Conservation (phyloP, 1,284 basidiomycete species). For the Sporisorium exsertum region DNA sequence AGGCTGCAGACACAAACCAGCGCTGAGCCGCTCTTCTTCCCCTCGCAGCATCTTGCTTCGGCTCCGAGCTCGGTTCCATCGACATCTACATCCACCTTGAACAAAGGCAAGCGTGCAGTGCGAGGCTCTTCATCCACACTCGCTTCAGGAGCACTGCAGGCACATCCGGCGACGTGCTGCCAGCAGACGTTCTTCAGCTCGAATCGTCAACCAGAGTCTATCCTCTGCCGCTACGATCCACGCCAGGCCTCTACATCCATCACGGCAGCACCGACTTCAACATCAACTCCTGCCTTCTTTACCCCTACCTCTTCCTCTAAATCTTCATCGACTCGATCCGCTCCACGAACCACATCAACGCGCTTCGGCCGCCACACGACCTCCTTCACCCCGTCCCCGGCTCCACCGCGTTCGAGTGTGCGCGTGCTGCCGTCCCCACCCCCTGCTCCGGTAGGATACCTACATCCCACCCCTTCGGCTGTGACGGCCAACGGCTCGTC, state of each 20-base stretch:
- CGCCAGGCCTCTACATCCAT: constrained; percentile 39
- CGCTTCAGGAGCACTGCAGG: constrained; percentile 21
- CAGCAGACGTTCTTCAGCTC: constrained; percentile 68
- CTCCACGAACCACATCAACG: constrained; percentile 43
- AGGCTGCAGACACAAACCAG: constrained; percentile 81
- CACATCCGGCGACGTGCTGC: constrained; percentile 65
- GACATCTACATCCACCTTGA: not conserved
- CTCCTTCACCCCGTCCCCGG: constrained; percentile 28
- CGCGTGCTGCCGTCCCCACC: constrained; percentile 48
- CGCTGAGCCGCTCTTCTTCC: constrained; percentile 56
- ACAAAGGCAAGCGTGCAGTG: constrained; percentile 24
- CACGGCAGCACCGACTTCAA: constrained; percentile 14
- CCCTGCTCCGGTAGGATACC: constrained; percentile 38
- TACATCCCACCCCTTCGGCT: constrained; percentile 34
- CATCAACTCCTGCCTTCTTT: constrained; percentile 55
- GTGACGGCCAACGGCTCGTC: constrained; percentile 45
- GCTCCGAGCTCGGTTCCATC: constrained; percentile 8
- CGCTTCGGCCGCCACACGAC: constrained; percentile 36
- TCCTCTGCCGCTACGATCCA: constrained; percentile 69
- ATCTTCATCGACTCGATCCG: constrained; percentile 46
- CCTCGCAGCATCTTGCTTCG: constrained; percentile 41
- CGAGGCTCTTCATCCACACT: constrained; percentile 3
- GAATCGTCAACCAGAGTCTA: constrained; percentile 53
- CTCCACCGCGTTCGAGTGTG: constrained; percentile 37
- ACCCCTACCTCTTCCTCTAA: constrained; percentile 48